Evolutionary conservation across 306 rosid genomes (phyloP).

Genomic region (Glycine latifolia): DNA sequence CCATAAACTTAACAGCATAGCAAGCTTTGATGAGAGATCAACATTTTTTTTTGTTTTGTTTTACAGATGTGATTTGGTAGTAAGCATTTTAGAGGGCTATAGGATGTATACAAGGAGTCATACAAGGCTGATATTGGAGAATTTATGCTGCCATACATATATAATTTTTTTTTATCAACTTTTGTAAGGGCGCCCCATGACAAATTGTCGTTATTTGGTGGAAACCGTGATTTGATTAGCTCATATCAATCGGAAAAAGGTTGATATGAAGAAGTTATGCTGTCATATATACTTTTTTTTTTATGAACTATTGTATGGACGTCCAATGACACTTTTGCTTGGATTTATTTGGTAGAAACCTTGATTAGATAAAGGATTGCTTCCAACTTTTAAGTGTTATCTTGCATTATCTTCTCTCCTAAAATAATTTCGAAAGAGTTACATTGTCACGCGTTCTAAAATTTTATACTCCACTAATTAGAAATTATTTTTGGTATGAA

Average conservation of each 20-base stretch:
- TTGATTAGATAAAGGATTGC: not conserved
- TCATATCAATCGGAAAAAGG: not conserved
- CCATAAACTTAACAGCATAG: not conserved
- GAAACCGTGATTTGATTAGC: not conserved
- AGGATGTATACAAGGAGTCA: constrained; percentile 14
- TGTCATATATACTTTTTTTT: too few relatives aligned
- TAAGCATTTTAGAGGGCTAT: not conserved
- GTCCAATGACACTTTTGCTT: too few relatives aligned
- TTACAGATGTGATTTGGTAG: not conserved
- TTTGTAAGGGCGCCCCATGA: not conserved
- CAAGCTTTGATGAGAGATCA: not conserved
- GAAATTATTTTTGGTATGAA: too few relatives aligned
- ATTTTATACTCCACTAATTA: too few relatives aligned
- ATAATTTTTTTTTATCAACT: not conserved
- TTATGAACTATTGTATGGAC: not conserved
- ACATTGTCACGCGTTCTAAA: too few relatives aligned
- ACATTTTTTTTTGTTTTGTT: not conserved
- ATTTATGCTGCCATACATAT: not conserved
- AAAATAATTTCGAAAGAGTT: too few relatives aligned
- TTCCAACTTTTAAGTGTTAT: not conserved
- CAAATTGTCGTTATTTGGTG: not conserved
- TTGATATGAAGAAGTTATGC: not conserved
- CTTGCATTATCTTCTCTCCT: too few relatives aligned
- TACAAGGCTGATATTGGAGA: constrained; percentile 7
- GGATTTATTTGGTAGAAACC: not conserved